Conservation (phyloP, 495 filamentous ascomycete genomes). For the Xylaria scruposa region DNA sequence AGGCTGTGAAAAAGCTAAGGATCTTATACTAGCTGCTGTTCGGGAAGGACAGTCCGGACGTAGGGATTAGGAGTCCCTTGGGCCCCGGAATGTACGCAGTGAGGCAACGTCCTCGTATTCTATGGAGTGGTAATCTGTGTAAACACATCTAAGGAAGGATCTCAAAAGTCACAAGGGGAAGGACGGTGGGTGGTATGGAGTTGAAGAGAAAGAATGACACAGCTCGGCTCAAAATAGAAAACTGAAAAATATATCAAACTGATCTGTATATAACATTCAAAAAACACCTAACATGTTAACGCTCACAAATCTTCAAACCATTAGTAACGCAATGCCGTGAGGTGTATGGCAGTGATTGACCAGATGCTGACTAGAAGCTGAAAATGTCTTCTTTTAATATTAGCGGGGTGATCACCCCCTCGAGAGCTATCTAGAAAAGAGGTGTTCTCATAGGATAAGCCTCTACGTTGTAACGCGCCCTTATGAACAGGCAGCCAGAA, state of each 20-base stretch:
- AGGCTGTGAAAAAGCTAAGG: conserved; percentile 85
- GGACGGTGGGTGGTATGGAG: background rate
- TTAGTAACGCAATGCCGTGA: background rate
- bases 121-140: conserved; percentile 23
- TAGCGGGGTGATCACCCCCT: background rate
- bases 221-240: conserved; percentile 19
- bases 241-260: conserved; percentile 2
- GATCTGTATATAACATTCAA: conserved; percentile 9
- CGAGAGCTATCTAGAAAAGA: background rate
- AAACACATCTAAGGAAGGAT: conserved; percentile 13
- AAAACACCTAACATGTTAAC: conserved; percentile 7
- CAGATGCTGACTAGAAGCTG: background rate
- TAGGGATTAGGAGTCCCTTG: conserved; percentile 35
- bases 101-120: background rate
- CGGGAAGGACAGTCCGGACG: conserved; percentile 51
- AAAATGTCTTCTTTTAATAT: background rate
- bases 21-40: conserved; percentile 85
- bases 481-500: background rate
- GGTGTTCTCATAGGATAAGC: background rate
- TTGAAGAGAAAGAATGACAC: conserved; percentile 18
- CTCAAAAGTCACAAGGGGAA: background rate
- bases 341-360: background rate
- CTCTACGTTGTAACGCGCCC: background rate
- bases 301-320: background rate
- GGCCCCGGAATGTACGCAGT: background rate